Conservation (phyloP, 371 early-diverging fungal species). For the Synchytrium microbalum region DNA sequence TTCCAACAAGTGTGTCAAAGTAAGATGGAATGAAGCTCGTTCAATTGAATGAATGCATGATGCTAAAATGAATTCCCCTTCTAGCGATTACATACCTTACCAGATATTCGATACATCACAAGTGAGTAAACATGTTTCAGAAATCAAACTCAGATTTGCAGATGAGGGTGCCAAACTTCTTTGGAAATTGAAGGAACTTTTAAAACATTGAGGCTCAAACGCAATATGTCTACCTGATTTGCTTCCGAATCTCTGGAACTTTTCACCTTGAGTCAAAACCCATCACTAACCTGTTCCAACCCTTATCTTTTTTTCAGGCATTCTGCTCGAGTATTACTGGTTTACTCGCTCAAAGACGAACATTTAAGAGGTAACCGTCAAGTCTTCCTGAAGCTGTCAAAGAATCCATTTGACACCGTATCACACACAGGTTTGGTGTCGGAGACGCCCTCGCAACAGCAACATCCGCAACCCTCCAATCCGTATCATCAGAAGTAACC, state of each 20-base stretch:
- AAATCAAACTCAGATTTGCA: not conserved
- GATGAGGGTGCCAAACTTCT: not conserved
- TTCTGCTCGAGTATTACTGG: not conserved
- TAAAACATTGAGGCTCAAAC: not conserved
- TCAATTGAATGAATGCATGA: too few species aligned
- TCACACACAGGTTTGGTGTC: not conserved
- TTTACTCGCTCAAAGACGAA: slow-evolving; percentile 10
- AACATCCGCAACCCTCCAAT: slow-evolving; percentile 20
- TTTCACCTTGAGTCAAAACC: too few species aligned
- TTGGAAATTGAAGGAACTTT: not conserved
- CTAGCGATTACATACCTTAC: slow-evolving; percentile 27
- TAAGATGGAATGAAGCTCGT: too few species aligned
- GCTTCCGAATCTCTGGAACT: too few species aligned
- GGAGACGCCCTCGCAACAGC: slow-evolving; percentile 21
- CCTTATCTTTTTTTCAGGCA: not conserved
- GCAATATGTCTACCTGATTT: not conserved
- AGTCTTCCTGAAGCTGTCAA: slow-evolving; percentile 8
- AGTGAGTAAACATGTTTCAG: slow-evolving; percentile 12
- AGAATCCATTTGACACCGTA: not conserved
- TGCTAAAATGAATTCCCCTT: too few species aligned
- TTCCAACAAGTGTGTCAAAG: slow-evolving; percentile 22
- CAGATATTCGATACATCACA: slow-evolving; percentile 26
- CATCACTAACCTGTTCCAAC: too few species aligned
- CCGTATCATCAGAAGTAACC: slow-evolving; percentile 23
- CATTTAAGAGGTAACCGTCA: slow-evolving; percentile 17